These are phyloP conservation scores for Carex littledalei DNA, from an alignment of 176 grass and related monocot species.

Conservation along the genomic window DNA sequence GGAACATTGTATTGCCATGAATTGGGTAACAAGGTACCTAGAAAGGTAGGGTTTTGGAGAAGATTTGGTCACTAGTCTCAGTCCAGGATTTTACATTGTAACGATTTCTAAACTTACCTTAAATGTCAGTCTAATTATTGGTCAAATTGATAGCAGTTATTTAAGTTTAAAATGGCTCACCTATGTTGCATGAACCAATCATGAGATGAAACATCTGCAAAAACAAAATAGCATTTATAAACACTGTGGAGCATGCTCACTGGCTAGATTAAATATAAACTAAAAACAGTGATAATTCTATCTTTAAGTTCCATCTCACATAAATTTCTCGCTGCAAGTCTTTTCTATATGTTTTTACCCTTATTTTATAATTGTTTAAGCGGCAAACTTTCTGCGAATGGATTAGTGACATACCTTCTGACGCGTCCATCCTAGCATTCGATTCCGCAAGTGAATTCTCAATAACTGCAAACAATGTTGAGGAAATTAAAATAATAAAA, in stretches of 20 bases:
- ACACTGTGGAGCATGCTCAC: constrained; percentile 19
- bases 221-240: constrained; percentile 37
- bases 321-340: not conserved
- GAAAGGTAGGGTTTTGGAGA: constrained; percentile 1
- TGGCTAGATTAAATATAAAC: constrained; percentile 6
- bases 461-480: constrained; percentile 39
- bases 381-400: not conserved
- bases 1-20: constrained; percentile 5
- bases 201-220: constrained; percentile 98
- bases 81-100: constrained; percentile 21
- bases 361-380: not conserved
- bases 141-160: not conserved
- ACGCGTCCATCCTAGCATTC: constrained; percentile 80
- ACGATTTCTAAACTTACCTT: constrained; percentile 21
- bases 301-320: constrained; percentile 1
- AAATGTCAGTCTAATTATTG: constrained; percentile 22
- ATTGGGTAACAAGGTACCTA: constrained; percentile 13
- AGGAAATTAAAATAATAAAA: not conserved
- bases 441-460: constrained; percentile 81
- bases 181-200: constrained; percentile 88
- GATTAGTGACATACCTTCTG: constrained; percentile 63
- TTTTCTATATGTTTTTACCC: not conserved
- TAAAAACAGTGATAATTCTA: not conserved
- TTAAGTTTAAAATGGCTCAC: constrained; percentile 44
- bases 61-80: not conserved